phyloP scores from a whole-genome alignment of 2,329 filamentous ascomycete species.

The Beauveria sp. region DNA sequence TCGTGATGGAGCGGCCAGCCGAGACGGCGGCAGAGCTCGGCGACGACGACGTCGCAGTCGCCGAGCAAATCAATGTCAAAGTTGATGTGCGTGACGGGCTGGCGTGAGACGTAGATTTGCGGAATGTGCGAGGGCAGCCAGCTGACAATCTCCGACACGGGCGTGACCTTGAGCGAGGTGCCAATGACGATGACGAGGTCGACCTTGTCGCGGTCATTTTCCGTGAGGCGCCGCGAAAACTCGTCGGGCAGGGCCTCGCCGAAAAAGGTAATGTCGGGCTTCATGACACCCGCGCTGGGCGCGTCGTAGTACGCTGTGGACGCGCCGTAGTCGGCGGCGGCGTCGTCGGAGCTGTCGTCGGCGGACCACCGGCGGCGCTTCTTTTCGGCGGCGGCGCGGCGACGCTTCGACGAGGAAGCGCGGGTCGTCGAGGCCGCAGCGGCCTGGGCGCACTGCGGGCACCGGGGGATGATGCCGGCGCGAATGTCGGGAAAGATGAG shows the following conservation, averaged over 20 bases:
- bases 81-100: constrained; percentile 79
- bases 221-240: constrained; percentile 74
- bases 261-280: constrained; percentile 97
- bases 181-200: constrained; percentile 95
- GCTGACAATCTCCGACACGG: constrained; percentile 84
- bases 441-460: constrained; percentile 57
- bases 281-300: constrained; percentile 73
- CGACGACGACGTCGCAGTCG: constrained; percentile 84
- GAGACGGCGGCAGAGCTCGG: constrained; percentile 73
- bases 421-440: constrained; percentile 29
- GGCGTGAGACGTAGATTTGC: constrained; percentile 83
- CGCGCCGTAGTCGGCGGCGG: constrained; percentile 21
- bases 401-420: constrained; percentile 28
- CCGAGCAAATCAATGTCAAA: constrained; percentile 97
- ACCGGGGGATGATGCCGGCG: constrained; percentile 68
- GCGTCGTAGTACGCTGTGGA: constrained; percentile 45
- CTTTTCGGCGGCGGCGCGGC: constrained; percentile 21
- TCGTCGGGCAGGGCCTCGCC: constrained; percentile 80
- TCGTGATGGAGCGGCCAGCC: constrained; percentile 76
- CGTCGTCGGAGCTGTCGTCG: constrained; percentile 34
- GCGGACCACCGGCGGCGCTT: constrained; percentile 29
- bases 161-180: constrained; percentile 90
- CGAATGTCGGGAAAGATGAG: constrained; percentile 73
- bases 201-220: constrained; percentile 69
- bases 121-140: constrained; percentile 73